A percentile compares a stretch with the other conserved stretches of the same genome.
Evolutionary conservation across 495 filamentous ascomycete genomes (phyloP).

Genomic region (Aspergillus incahuasiensis): DNA sequence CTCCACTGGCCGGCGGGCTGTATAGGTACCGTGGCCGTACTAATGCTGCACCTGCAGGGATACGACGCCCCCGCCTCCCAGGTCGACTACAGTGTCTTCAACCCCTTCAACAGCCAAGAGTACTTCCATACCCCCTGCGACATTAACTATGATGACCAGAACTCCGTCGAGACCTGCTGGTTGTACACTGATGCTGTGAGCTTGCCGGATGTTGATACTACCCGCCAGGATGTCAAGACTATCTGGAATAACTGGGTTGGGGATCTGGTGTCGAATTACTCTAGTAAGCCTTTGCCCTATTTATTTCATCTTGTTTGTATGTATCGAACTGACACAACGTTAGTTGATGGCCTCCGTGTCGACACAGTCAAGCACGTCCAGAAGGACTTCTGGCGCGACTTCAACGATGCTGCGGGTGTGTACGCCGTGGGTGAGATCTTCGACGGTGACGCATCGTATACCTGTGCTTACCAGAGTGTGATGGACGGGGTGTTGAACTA

Average conservation of each 20-base stretch:
- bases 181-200: constrained; percentile 55
- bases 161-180: constrained; percentile 55
- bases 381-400: constrained; percentile 63
- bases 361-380: constrained; percentile 73
- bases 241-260: constrained; percentile 65
- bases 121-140: constrained; percentile 67
- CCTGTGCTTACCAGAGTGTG: constrained; percentile 60
- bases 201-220: constrained; percentile 68
- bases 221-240: constrained; percentile 48
- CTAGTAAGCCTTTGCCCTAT: constrained; percentile 28
- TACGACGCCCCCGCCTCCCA: constrained; percentile 46
- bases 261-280: constrained; percentile 49
- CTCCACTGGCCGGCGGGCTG: too few species aligned
- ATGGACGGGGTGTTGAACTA: constrained; percentile 67
- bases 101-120: constrained; percentile 56
- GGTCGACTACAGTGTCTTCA: constrained; percentile 59
- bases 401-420: constrained; percentile 61
- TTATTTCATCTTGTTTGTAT: background rate
- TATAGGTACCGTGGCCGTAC: background rate
- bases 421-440: constrained; percentile 68
- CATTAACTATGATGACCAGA: constrained; percentile 61
- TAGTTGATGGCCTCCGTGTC: constrained; percentile 70
- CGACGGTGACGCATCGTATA: constrained; percentile 55
- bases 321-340: background rate
- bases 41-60: constrained; percentile 32